Conservation (phyloP, 2,329 filamentous ascomycete species). For the Penicillium sumatraense region DNA sequence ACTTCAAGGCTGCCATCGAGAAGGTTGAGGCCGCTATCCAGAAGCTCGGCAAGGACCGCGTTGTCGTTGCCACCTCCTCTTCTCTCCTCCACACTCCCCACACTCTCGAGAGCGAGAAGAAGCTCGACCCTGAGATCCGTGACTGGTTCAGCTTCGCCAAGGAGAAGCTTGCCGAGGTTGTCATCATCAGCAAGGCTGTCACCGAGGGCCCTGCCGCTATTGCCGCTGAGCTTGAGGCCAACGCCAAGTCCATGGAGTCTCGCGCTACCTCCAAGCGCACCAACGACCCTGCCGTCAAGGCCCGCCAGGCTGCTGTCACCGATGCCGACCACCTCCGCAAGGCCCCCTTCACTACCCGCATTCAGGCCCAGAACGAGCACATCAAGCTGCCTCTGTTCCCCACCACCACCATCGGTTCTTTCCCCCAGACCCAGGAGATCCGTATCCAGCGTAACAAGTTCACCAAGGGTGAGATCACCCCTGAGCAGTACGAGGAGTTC, state of each 20-base stretch:
- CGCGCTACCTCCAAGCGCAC: conserved; percentile 91
- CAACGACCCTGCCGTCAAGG: conserved; percentile 97
- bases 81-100: conserved; percentile 98
- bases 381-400: conserved; percentile 96
- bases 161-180: conserved; percentile 91
- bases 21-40: conserved; percentile 86
- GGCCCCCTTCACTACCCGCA: conserved; percentile 83
- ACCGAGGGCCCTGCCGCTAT: conserved; percentile 89
- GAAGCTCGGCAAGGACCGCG: conserved; percentile 95
- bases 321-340: conserved; percentile 88
- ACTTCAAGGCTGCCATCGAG: conserved; percentile 95
- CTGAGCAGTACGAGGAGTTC: conserved; percentile 94
- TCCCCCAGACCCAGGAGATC: conserved; percentile 99
- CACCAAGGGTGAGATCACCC: conserved; percentile 96
- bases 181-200: conserved; percentile 94
- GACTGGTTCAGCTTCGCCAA: conserved; percentile 99
- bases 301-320: conserved; percentile 87
- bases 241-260: conserved; percentile 90
- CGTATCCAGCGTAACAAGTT: conserved; percentile 96
- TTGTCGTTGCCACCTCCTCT: conserved; percentile 95
- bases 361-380: conserved; percentile 85
- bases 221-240: conserved; percentile 88
- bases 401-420: conserved; percentile 98
- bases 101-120: conserved; percentile 98
- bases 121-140: conserved; percentile 87